phyloP scores from a whole-genome alignment of 768 basidiomycete species.

The Grammothele lineata region DNA sequence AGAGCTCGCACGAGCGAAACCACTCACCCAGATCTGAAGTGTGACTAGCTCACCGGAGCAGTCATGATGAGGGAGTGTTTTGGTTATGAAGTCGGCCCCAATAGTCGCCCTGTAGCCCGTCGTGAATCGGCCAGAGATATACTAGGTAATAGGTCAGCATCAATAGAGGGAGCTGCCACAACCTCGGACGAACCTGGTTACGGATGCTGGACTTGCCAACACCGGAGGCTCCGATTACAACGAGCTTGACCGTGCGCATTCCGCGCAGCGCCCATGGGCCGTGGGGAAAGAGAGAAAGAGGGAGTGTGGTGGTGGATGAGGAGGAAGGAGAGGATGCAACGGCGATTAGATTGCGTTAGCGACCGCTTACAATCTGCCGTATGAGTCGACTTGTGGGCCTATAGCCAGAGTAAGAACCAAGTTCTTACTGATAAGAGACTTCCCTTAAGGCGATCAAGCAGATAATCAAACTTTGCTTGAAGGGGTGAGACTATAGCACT shows the following conservation, averaged over 20 bases:
- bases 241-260: conserved; percentile 77
- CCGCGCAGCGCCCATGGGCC: conserved; percentile 11
- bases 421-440: no score
- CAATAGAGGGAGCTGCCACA: no score
- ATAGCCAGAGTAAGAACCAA: no score
- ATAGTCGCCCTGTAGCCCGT: conserved; percentile 81
- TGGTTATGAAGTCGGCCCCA: conserved; percentile 84
- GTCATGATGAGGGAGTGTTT: conserved; percentile 60
- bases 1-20: background rate
- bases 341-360: no score
- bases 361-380: no score
- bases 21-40: conserved; percentile 64
- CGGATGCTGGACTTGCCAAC: conserved; percentile 84
- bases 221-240: conserved; percentile 76
- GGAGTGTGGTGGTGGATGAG: no score
- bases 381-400: no score
- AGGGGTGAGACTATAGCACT: no score
- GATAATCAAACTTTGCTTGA: no score
- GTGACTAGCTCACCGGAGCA: conserved; percentile 52
- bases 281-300: background rate
- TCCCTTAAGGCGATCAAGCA: no score
- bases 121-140: conserved; percentile 72
- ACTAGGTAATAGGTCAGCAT: conserved; percentile 41
- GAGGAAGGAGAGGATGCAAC: no score
- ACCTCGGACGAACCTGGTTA: conserved; percentile 59